Conservation (phyloP, 768 basidiomycete genomes). For the Agaricus subrufescens region DNA sequence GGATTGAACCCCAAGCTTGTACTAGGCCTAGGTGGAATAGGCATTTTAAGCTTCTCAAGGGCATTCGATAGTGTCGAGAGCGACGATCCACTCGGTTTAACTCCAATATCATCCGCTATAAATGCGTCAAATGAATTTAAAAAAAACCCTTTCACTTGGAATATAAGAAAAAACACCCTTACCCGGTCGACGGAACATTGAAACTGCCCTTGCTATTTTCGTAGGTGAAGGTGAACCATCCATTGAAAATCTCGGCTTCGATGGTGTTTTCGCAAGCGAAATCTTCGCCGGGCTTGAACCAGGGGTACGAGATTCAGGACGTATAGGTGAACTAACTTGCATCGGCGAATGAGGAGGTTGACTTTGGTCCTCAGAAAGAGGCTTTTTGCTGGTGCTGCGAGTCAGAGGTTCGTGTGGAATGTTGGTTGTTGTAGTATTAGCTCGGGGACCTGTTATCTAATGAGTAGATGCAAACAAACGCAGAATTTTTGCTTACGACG, state of each 20-base stretch:
- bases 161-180: not conserved
- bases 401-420: slow-evolving; percentile 7
- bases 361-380: slow-evolving; percentile 5
- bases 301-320: slow-evolving; percentile 9
- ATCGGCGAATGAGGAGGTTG: slow-evolving; percentile 28
- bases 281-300: slow-evolving; percentile 18
- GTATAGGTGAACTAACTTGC: slow-evolving; percentile 24
- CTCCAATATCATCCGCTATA: slow-evolving; percentile 13
- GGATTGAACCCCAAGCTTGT: slow-evolving; percentile 67
- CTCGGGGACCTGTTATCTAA: not conserved
- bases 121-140: slow-evolving; percentile 14
- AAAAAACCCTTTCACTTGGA: not conserved
- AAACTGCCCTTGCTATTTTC: slow-evolving; percentile 13
- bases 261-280: slow-evolving; percentile 21
- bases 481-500: not conserved
- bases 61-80: slow-evolving; percentile 65
- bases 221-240: slow-evolving; percentile 16
- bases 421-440: not conserved
- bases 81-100: slow-evolving; percentile 32
- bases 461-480: not conserved
- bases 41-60: slow-evolving; percentile 64
- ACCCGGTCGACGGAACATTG: slow-evolving; percentile 13
- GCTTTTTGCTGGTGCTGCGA: slow-evolving; percentile 1
- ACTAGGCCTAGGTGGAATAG: slow-evolving; percentile 60
- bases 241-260: slow-evolving; percentile 11